Evolutionary conservation across 371 early-diverging fungal species (phyloP).

Genomic region (Mucor irregularis): DNA sequence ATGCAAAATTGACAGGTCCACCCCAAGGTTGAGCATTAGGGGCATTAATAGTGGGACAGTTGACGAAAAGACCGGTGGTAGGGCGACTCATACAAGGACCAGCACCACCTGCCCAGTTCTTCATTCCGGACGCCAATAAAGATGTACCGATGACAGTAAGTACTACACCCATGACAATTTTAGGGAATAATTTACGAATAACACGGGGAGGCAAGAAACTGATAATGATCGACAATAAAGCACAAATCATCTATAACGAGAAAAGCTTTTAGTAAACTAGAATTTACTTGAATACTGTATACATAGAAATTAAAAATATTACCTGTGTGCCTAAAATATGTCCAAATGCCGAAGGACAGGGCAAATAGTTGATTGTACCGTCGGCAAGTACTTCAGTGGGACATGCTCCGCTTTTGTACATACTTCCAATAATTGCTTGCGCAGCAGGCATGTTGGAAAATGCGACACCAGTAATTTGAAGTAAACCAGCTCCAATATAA

Average conservation of each 20-base stretch:
- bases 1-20: constrained; percentile 37
- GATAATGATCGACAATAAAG: constrained; percentile 43
- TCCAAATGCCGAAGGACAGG: constrained; percentile 59
- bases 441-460: constrained; percentile 43
- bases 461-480: constrained; percentile 40
- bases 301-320: not conserved
- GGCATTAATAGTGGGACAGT: constrained; percentile 41
- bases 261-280: not conserved
- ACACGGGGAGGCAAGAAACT: constrained; percentile 53
- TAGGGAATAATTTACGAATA: constrained; percentile 53
- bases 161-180: constrained; percentile 54
- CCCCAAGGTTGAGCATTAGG: constrained; percentile 61
- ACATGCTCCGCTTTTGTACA: constrained; percentile 53
- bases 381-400: constrained; percentile 42
- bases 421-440: constrained; percentile 37
- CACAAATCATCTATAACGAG: constrained; percentile 39
- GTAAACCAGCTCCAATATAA: constrained; percentile 50
- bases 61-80: constrained; percentile 24
- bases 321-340: constrained; percentile 57
- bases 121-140: constrained; percentile 44
- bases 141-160: constrained; percentile 54
- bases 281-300: not conserved
- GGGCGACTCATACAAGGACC: constrained; percentile 47
- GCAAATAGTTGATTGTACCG: constrained; percentile 41
- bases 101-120: constrained; percentile 54